Evolutionary conservation across 352 stramenopile genomes (phyloP).

Genomic region (Aphanomyces cochlioides): DNA sequence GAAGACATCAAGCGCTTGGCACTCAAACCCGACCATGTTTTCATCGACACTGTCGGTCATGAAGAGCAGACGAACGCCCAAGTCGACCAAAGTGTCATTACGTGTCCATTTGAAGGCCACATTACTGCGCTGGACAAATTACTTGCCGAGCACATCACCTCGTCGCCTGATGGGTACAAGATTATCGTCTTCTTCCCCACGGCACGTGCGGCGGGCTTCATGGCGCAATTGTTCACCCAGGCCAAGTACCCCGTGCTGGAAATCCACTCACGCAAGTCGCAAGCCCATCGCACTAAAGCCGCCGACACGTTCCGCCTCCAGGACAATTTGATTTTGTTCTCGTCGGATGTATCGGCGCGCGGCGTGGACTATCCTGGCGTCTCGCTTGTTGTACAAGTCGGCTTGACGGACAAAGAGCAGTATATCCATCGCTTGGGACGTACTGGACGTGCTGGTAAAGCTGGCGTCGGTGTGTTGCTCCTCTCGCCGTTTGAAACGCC

Average conservation of each 20-base stretch:
- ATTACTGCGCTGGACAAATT: slow-evolving; percentile 63
- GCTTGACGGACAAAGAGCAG: slow-evolving; percentile 83
- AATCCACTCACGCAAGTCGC: slow-evolving; percentile 95
- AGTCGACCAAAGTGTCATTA: slow-evolving; percentile 81
- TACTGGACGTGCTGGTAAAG: slow-evolving; percentile 87
- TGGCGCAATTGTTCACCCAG: slow-evolving; percentile 85
- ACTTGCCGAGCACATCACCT: slow-evolving; percentile 68
- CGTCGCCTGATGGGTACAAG: slow-evolving; percentile 80
- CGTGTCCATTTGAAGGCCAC: slow-evolving; percentile 64
- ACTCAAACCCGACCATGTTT: slow-evolving; percentile 80
- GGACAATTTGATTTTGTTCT: slow-evolving; percentile 91
- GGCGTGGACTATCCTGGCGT: slow-evolving; percentile 96
- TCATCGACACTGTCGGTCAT: slow-evolving; percentile 92
- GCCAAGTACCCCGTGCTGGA: slow-evolving; percentile 84
- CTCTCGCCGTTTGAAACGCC: slow-evolving; percentile 80
- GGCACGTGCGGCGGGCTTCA: slow-evolving; percentile 82
- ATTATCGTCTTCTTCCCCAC: slow-evolving; percentile 95
- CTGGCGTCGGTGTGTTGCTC: slow-evolving; percentile 77
- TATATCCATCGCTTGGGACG: slow-evolving; percentile 96
- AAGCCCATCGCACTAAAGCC: slow-evolving; percentile 83
- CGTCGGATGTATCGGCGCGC: slow-evolving; percentile 90
- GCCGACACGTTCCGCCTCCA: slow-evolving; percentile 85
- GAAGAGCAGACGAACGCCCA: slow-evolving; percentile 88
- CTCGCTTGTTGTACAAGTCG: slow-evolving; percentile 82
- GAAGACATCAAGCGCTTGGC: slow-evolving; percentile 85